phyloP scores from a whole-genome alignment of 2,329 filamentous ascomycete species.

The Exophiala aquamarina region DNA sequence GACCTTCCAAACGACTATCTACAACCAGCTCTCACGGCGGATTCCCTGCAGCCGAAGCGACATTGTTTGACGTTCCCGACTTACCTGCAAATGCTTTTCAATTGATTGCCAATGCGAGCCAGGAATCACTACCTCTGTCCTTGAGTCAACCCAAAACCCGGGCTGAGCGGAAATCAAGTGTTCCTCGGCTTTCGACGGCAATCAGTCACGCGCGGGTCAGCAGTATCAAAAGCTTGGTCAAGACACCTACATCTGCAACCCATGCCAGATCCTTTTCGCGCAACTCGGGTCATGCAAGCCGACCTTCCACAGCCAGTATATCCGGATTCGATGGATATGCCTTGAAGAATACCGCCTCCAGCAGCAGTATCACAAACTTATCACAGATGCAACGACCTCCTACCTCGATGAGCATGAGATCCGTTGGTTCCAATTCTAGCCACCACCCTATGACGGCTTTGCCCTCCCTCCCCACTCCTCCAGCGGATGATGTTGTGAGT shows the following conservation, averaged over 20 bases:
- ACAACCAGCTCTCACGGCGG: constrained; percentile 13
- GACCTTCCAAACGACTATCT: constrained; percentile 16
- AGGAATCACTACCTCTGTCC: constrained; percentile 19
- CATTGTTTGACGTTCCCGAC: constrained; percentile 21
- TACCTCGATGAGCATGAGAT: constrained; percentile 12
- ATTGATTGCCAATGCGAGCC: constrained; percentile 23
- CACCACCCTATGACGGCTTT: constrained; percentile 15
- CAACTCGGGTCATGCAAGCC: constrained; percentile 14
- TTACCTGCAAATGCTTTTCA: constrained; percentile 23
- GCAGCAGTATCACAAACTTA: constrained; percentile 7
- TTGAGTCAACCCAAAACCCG: constrained; percentile 5
- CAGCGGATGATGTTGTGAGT: constrained; percentile 7
- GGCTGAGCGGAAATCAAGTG: constrained; percentile 18
- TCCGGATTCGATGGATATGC: constrained; percentile 3
- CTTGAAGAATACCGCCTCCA: constrained; percentile 5
- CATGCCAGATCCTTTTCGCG: constrained; percentile 10
- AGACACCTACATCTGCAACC: constrained; percentile 17
- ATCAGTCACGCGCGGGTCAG: constrained; percentile 25
- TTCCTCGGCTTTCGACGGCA: constrained; percentile 21
- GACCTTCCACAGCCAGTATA: constrained; percentile 18
- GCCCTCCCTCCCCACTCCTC: constrained; percentile 13
- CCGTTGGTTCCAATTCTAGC: constrained; percentile 1
- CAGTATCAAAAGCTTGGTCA: constrained; percentile 28
- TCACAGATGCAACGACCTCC: constrained; percentile 8
- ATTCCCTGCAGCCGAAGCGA: constrained; percentile 24